phyloP scores from a whole-genome alignment of 805 yeast species.

The Candida xiaguanensis region DNA sequence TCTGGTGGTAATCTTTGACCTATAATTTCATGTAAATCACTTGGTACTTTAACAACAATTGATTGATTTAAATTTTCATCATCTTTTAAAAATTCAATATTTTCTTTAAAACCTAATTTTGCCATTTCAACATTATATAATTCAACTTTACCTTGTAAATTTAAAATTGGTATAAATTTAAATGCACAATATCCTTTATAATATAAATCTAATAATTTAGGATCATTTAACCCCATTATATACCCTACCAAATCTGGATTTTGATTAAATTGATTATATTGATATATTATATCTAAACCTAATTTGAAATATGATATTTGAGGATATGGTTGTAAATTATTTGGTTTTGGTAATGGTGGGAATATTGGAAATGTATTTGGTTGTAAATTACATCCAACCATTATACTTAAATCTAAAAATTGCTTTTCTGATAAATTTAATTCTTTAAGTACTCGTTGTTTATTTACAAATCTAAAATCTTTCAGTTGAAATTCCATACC shows the following conservation, averaged over 20 bases:
- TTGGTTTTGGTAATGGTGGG: constrained; percentile 43
- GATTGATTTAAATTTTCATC: constrained; percentile 6
- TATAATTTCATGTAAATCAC: constrained; percentile 75
- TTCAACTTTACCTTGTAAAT: constrained; percentile 64
- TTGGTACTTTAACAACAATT: constrained; percentile 48
- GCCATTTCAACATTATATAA: constrained; percentile 45
- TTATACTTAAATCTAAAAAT: constrained; percentile 69
- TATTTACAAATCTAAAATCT: constrained; percentile 67
- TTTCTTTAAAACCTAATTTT: constrained; percentile 23
- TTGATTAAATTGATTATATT: constrained; percentile 25
- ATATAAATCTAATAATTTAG: constrained; percentile 46
- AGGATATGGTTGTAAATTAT: constrained; percentile 36
- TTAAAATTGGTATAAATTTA: constrained; percentile 71
- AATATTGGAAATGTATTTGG: constrained; percentile 56
- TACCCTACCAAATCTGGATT: constrained; percentile 40
- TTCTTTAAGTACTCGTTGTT: constrained; percentile 53
- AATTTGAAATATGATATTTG: constrained; percentile 39
- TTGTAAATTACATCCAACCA: constrained; percentile 76
- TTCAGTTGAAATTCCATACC: constrained; percentile 64
- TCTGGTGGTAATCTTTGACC: constrained; percentile 87
- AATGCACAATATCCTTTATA: constrained; percentile 68
- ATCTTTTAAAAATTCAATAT: constrained; percentile 18
- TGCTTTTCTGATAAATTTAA: constrained; percentile 60
- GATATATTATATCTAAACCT: constrained; percentile 37
- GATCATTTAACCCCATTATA: constrained; percentile 45